Evolutionary conservation across 2,329 filamentous ascomycete genomes (phyloP), one percentile per base, ranked within the genome.

Genomic region (Calonectria multiphialidica): DNA sequence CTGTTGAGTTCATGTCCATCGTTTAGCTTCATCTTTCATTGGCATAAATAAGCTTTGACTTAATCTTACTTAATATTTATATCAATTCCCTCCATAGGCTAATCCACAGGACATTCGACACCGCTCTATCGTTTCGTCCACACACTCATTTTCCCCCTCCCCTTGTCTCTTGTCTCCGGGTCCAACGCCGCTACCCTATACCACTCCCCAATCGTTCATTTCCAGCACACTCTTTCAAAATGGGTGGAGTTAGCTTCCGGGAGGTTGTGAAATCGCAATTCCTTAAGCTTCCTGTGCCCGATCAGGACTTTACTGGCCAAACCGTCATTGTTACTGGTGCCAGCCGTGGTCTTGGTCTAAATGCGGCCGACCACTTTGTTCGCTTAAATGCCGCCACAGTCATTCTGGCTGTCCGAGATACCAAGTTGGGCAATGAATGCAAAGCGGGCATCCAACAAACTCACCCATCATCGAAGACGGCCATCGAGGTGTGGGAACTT

Each of bases 51-150:
- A 59, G 53, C 33, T 59, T 59, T 59, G 53, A 40, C 53, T 59
- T 59, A 59, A 40, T 59, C 53, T 59, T 59, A 59, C 35, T 59
- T 59, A 59, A 40, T 59, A 59, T n/a, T 40, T 59, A 59, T 59
- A 59, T 59, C 53, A 59, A 59, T 59, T 59, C 53, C 13, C 23
- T 59, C 53, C 53, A 40, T 59, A 59, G 53, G 2, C 21, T 40
- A 59, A 59, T 59, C 53, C 50, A 55, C 50, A 13, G 10, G 2
- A 21, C 3, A 9, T 23, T 59, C 53, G 53, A 59, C 53, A 59
- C 35, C 33, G 53, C 53, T 57, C 10, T n/a, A 23, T 25, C 33
- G 53, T 37, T 37, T 57, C n/a, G n/a, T 28, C 53, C 53, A 15
- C 33, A 23, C n/a, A 40, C 21, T 40, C 53, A 13, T 23, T 23